Evolutionary conservation across 768 basidiomycete species (phyloP), one percentile per base, ranked within the genome.

Genomic region (Xerocomellus chrysenteron): DNA sequence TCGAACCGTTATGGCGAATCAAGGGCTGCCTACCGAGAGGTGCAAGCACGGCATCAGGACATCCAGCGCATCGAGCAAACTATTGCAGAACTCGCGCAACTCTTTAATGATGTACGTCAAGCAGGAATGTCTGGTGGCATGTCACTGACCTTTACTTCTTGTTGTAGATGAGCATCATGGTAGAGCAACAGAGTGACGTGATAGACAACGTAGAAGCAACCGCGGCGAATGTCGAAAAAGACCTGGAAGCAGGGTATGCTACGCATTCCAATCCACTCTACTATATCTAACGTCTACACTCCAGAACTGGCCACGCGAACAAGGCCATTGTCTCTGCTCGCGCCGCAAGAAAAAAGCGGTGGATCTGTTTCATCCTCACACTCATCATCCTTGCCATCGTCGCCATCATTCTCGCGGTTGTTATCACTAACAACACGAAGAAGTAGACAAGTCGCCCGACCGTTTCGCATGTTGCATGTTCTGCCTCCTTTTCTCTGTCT

Each of bases 1-100:
- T 92, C 92, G 45, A 92, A 88, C 73, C 89, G 92, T n/a, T 91
- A 89, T 64, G 94, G 89, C 50, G 88, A 90, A 67, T 92, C 95
- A 45, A 81, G 88, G 52, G 88, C 88, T 11, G 94, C 95, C 4
- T 97, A 95, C 73, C 85, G 87, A 50, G 96, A 99, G 69, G 96
- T 98, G n/a, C 96, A 98, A 76, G 91, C 89, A 65, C 88, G 96
- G 57, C 94, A 98, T 68, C 90, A 90, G 71, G 95, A 99, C 64
- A 92, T 99, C 73, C 87, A 93, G 74, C 88, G 89, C 66, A 98
- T 99, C 65, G 96, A 98, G 73, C 82, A 83, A 74, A 98, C 95
- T 11, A 77, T 99, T 44, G 87, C 85, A 14, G 93, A 98, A 74
- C 83, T 98, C 44, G 95, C 94, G 11, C 93, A 96, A 67, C 78